These are phyloP conservation scores for Cucurbita argyrosperma DNA, from an alignment of 306 rosid genomes.

Conservation along the genomic window DNA sequence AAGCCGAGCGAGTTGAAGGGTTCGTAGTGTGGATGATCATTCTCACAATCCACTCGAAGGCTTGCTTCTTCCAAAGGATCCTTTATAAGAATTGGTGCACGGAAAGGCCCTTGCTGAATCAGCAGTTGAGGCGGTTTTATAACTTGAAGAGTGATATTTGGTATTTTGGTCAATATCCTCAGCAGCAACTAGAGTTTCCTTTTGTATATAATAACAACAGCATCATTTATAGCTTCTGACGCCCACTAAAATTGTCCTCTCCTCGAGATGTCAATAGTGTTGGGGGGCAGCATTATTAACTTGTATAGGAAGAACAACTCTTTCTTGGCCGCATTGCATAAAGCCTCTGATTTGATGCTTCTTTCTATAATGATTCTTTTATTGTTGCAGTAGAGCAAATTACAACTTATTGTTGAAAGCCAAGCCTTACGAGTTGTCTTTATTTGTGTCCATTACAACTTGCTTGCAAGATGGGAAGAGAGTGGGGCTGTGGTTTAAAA, in stretches of 20 bases:
- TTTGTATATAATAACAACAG: background rate
- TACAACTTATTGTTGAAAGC: background rate
- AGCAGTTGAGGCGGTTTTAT: background rate
- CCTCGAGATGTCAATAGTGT: background rate
- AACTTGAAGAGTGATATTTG: background rate
- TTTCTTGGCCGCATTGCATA: background rate
- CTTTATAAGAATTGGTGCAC: background rate
- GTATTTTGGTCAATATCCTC: background rate
- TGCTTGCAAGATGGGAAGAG: background rate
- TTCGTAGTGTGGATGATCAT: background rate
- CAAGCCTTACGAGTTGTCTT: background rate
- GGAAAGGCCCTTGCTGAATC: background rate
- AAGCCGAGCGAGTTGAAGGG: background rate
- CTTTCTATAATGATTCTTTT: background rate
- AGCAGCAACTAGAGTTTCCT: background rate
- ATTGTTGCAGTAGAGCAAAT: background rate
- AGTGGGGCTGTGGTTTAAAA: background rate
- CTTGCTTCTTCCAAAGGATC: background rate
- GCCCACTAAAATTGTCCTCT: background rate
- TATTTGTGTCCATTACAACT: background rate
- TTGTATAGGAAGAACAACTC: background rate
- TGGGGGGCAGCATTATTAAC: conserved; percentile 4
- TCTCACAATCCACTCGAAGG: background rate
- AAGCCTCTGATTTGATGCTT: background rate
- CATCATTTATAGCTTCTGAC: background rate